phyloP scores from a whole-genome alignment of 2,329 filamentous ascomycete species.

The Piedraia hortae region DNA sequence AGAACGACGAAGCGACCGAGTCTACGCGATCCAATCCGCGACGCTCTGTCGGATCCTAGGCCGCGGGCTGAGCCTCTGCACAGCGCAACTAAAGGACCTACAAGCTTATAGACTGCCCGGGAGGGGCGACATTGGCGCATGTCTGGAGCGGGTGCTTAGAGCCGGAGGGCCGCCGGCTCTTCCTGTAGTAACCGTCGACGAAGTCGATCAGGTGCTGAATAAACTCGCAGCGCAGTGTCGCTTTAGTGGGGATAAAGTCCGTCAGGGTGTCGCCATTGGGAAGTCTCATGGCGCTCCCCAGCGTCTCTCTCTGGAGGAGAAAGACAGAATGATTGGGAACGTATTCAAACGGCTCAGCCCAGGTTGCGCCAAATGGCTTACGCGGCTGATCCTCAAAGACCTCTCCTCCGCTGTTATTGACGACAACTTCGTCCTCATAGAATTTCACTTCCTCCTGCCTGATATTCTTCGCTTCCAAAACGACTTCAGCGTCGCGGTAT shows the following conservation, averaged over 20 bases:
- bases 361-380: conserved; percentile 64
- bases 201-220: conserved; percentile 41
- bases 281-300: no score
- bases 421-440: conserved; percentile 24
- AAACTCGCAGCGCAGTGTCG: conserved; percentile 36
- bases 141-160: conserved; percentile 35
- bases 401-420: conserved; percentile 41
- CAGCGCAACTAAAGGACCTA: conserved; percentile 32
- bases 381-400: conserved; percentile 50
- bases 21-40: conserved; percentile 39
- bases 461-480: conserved; percentile 42
- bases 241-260: conserved; percentile 40
- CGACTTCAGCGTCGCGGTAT: conserved; percentile 33
- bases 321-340: conserved; percentile 22
- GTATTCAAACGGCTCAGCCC: conserved; percentile 35
- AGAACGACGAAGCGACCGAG: conserved; percentile 46
- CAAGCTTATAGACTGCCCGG: conserved; percentile 31
- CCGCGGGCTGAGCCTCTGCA: conserved; percentile 36
- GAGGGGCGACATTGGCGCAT: conserved; percentile 41
- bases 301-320: conserved; percentile 8
- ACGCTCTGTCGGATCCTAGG: conserved; percentile 39
- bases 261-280: neutral
- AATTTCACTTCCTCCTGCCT: conserved; percentile 43
- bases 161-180: conserved; percentile 22
- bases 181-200: conserved; percentile 32